phyloP scores from a whole-genome alignment of 345 rosid genomes.

The Eucalyptus rudis region DNA sequence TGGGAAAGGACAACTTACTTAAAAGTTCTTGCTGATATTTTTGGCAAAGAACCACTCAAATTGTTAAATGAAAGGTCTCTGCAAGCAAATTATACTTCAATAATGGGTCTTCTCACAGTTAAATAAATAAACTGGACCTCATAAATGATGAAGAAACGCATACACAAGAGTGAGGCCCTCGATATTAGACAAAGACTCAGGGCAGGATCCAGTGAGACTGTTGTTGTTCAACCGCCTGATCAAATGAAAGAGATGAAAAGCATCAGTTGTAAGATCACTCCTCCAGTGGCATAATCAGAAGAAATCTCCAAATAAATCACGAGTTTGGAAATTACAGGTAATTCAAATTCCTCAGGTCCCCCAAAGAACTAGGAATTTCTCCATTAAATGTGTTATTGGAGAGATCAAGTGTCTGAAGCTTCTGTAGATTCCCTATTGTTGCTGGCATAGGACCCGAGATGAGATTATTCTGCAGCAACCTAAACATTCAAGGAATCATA shows the following conservation, averaged over 20 bases:
- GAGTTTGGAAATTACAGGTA: conserved; percentile 52
- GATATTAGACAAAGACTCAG: conserved; percentile 68
- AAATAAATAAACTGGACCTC: neutral
- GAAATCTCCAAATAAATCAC: neutral
- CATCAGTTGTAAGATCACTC: neutral
- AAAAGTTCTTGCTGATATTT: conserved; percentile 86
- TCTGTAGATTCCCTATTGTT: conserved; percentile 74
- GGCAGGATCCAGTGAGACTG: conserved; percentile 74
- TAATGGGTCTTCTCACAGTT: neutral
- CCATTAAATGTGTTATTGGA: conserved; percentile 78
- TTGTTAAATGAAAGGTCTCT: conserved; percentile 95
- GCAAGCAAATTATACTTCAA: conserved; percentile 1
- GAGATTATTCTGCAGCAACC: conserved; percentile 93
- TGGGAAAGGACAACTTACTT: conserved; percentile 38
- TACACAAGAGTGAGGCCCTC: conserved; percentile 89
- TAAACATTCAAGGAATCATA: conserved; percentile 8
- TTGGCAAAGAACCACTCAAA: conserved; percentile 86
- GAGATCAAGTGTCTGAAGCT: conserved; percentile 86
- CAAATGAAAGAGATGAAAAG: neutral
- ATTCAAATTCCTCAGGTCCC: conserved; percentile 67
- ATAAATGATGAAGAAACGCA: neutral
- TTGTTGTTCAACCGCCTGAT: conserved; percentile 95
- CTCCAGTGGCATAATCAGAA: neutral
- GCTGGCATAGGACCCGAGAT: conserved; percentile 76
- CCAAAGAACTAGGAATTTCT: conserved; percentile 64